Percentiles rank a stretch among this genome's conserved stretches.
Evolutionary conservation across 2,329 filamentous ascomycete genomes (phyloP).

Genomic region (Helminthosporium solani): DNA sequence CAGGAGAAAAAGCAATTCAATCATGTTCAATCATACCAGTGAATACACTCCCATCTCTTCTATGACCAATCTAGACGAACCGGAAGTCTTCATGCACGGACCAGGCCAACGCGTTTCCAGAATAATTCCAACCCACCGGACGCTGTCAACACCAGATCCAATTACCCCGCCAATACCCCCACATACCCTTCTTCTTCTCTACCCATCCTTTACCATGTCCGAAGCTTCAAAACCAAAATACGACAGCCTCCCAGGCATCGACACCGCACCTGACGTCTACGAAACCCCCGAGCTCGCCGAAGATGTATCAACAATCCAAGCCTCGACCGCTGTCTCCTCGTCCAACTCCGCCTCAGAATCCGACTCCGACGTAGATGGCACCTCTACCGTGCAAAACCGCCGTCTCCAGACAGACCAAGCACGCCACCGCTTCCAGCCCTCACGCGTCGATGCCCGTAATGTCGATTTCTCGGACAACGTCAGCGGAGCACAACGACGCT

Average conservation of each 20-base stretch:
- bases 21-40: not conserved
- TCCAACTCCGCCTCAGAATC: constrained; percentile 46
- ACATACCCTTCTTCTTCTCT: not conserved
- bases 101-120: constrained; percentile 2
- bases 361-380: constrained; percentile 40
- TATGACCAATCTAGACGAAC: not conserved
- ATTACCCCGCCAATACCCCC: not conserved
- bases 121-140: constrained; percentile 1
- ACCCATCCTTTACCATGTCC: constrained; percentile 31
- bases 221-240: constrained; percentile 39
- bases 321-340: constrained; percentile 41
- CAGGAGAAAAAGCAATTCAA: not conserved
- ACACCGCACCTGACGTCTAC: constrained; percentile 92
- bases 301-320: constrained; percentile 78
- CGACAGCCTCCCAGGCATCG: constrained; percentile 57
- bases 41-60: not conserved
- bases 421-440: constrained; percentile 73
- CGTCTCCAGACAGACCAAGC: constrained; percentile 77
- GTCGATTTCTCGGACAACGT: constrained; percentile 91
- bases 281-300: constrained; percentile 92
- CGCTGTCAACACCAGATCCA: not conserved
- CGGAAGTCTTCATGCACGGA: not conserved
- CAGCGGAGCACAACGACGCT: constrained; percentile 66
- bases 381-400: constrained; percentile 66
- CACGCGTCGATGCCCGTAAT: constrained; percentile 71